Evolutionary conservation across 2,329 filamentous ascomycete genomes (phyloP).

Genomic region (Trichoderma cornu-damae): DNA sequence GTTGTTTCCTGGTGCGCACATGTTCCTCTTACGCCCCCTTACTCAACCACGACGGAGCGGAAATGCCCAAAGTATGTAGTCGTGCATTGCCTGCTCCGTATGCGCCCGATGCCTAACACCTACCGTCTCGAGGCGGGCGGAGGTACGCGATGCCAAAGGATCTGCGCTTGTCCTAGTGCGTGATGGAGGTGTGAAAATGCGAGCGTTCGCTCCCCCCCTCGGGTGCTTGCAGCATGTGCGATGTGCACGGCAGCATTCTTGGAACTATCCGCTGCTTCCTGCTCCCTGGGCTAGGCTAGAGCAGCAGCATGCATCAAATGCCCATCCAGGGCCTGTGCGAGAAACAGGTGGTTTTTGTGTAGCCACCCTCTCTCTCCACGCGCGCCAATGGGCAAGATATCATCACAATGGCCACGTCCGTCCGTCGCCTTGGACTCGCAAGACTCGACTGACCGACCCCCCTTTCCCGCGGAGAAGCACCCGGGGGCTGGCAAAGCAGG

Average conservation of each 20-base stretch:
- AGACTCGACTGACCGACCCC: too few relatives aligned
- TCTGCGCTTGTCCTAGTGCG: slow-evolving; percentile 11
- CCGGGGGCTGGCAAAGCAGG: too few relatives aligned
- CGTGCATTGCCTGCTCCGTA: slow-evolving; percentile 7
- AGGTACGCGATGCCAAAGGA: slow-evolving; percentile 3
- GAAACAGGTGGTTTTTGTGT: slow-evolving; percentile 12
- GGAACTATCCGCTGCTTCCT: slow-evolving; percentile 2
- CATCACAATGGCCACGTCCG: too few relatives aligned
- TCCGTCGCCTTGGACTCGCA: too few relatives aligned
- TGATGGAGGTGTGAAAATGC: neutral
- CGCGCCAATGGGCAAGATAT: too few relatives aligned
- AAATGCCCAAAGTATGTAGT: neutral
- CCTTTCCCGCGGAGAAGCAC: too few relatives aligned
- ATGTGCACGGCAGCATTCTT: neutral
- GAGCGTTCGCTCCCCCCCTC: neutral
- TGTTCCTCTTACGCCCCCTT: neutral
- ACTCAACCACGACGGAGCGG: neutral
- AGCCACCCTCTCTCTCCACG: neutral
- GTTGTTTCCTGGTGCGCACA: neutral
- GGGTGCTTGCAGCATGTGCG: neutral
- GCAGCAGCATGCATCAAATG: slow-evolving; percentile 1
- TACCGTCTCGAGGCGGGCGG: neutral
- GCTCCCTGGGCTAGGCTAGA: too few relatives aligned
- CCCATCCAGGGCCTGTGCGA: neutral
- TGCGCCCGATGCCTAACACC: neutral